These are phyloP conservation scores for Eucalyptus rudis DNA, from an alignment of 345 rosid species.

Conservation along the genomic window DNA sequence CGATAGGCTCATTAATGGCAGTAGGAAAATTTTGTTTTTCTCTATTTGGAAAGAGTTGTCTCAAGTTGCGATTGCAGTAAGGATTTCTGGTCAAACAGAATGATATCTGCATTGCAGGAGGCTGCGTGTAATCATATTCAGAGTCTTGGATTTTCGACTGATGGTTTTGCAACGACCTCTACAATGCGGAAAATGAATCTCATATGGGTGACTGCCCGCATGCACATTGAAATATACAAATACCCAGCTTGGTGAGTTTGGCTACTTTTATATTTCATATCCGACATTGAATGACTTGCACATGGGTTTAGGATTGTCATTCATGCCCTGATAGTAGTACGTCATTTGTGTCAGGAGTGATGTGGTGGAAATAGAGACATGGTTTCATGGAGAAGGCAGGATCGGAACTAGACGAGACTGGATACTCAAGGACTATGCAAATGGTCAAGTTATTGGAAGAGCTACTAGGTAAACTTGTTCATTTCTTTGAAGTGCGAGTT, in stretches of 20 bases:
- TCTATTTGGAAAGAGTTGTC: not conserved
- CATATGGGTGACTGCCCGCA: conserved; percentile 94
- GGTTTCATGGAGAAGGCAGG: conserved; percentile 91
- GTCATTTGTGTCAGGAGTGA: conserved; percentile 52
- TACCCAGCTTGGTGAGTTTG: conserved; percentile 78
- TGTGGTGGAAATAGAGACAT: conserved; percentile 90
- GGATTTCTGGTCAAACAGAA: not conserved
- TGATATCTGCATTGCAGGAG: conserved; percentile 32
- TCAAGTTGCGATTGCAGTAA: not conserved
- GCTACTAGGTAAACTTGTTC: conserved; percentile 57
- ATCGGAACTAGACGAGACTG: conserved; percentile 96
- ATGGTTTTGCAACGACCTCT: conserved; percentile 78
- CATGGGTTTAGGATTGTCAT: not conserved
- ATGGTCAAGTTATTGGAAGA: conserved; percentile 74
- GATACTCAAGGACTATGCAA: conserved; percentile 55
- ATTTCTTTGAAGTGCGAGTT: not conserved
- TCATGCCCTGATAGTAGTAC: not conserved
- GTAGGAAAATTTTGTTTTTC: not conserved
- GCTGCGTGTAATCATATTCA: conserved; percentile 90
- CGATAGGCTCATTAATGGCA: not conserved
- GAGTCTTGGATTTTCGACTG: conserved; percentile 79
- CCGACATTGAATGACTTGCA: not conserved
- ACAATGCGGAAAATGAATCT: conserved; percentile 92
- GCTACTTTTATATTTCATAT: not conserved
- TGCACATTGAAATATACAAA: conserved; percentile 90